phyloP scores from a whole-genome alignment of 2,329 filamentous ascomycete genomes.

The Neurospora sp. region DNA sequence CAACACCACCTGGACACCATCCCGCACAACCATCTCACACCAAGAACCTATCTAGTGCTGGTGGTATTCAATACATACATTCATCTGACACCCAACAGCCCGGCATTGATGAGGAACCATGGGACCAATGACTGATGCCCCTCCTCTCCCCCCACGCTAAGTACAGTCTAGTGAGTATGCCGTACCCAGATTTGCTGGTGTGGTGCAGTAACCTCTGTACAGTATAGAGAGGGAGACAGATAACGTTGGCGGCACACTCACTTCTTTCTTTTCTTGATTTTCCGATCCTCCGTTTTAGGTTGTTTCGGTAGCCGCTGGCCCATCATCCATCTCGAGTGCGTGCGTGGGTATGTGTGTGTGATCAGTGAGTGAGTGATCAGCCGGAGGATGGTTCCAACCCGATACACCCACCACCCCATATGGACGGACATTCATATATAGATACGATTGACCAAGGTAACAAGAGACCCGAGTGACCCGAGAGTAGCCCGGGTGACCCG shows the following conservation, averaged over 20 bases:
- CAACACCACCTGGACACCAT: neutral
- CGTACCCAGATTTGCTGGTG: neutral
- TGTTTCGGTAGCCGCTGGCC: neutral
- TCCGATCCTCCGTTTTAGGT: neutral
- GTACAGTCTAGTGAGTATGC: neutral
- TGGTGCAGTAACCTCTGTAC: neutral
- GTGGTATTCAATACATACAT: neutral
- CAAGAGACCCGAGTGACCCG: neutral
- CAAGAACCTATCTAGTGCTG: neutral
- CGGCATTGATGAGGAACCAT: neutral
- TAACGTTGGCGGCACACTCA: neutral
- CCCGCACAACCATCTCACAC: neutral
- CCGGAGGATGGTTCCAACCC: neutral
- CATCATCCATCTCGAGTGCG: neutral
- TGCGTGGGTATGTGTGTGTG: neutral
- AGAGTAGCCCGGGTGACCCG: neutral
- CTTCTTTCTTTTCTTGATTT: neutral
- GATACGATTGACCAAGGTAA: too few relatives aligned
- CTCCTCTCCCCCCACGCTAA: neutral
- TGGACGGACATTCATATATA: too few relatives aligned
- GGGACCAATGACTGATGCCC: neutral
- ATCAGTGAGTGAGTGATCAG: neutral
- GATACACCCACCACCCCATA: neutral
- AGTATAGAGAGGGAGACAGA: neutral
- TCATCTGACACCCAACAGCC: neutral